Conservation (phyloP, 2,329 filamentous ascomycete species). For the Aspergillus eucalypticola region DNA sequence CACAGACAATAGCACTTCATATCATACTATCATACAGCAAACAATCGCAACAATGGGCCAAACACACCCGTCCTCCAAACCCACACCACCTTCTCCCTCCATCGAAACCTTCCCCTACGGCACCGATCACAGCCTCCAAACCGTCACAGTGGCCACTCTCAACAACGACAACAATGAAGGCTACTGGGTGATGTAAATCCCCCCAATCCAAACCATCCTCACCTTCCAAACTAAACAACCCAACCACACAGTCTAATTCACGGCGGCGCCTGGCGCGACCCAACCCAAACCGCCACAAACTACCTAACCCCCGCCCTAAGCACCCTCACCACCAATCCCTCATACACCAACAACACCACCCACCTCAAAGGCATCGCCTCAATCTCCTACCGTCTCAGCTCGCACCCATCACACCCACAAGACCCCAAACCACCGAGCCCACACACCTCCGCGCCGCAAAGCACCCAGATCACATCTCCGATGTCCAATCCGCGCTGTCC, state of each 20-base stretch:
- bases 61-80: neutral
- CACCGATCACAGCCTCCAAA: constrained; percentile 35
- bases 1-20: neutral
- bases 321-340: constrained; percentile 28
- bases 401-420: constrained; percentile 44
- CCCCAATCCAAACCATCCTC: neutral
- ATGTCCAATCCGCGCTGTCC: constrained; percentile 42
- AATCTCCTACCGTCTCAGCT: constrained; percentile 49
- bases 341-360: constrained; percentile 6
- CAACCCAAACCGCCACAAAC: constrained; percentile 37
- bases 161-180: constrained; percentile 23
- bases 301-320: constrained; percentile 39
- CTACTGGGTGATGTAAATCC: constrained; percentile 44
- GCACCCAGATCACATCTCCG: constrained; percentile 49
- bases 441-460: constrained; percentile 37
- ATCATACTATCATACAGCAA: neutral
- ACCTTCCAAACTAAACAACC: neutral
- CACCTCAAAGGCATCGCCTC: constrained; percentile 46
- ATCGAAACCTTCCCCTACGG: constrained; percentile 30
- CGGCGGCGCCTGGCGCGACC: constrained; percentile 53
- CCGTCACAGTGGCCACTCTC: constrained; percentile 31
- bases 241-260: constrained; percentile 36
- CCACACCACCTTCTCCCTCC: neutral
- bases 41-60: neutral
- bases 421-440: constrained; percentile 29